Evolutionary conservation across 768 basidiomycete species (phyloP).

Genomic region (Podaxis pistillaris): DNA sequence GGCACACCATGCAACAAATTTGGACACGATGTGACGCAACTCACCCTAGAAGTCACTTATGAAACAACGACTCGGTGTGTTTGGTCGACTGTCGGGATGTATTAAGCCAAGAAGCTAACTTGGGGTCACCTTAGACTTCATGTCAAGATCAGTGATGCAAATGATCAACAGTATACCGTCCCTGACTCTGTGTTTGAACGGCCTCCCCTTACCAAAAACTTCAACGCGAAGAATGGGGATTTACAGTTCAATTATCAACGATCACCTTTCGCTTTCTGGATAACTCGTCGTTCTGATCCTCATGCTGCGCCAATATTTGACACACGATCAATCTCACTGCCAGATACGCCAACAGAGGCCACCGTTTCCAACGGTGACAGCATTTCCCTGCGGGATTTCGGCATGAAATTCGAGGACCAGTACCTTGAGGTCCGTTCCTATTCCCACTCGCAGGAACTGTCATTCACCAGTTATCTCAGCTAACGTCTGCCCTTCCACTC

Average conservation of each 20-base stretch:
- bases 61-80: conserved; percentile 52
- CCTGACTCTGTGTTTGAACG: conserved; percentile 57
- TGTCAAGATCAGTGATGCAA: conserved; percentile 65
- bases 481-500: conserved; percentile 64
- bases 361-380: conserved; percentile 48
- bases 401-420: conserved; percentile 76
- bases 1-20: conserved; percentile 65
- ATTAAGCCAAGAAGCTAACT: background rate
- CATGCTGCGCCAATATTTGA: conserved; percentile 62
- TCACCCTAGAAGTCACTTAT: conserved; percentile 68
- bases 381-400: conserved; percentile 61
- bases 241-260: conserved; percentile 66
- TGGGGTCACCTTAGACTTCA: conserved; percentile 45
- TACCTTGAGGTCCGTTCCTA: conserved; percentile 58
- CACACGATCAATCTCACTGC: conserved; percentile 62
- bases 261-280: conserved; percentile 77
- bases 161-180: conserved; percentile 62
- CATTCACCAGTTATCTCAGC: conserved; percentile 26
- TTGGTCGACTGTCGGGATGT: background rate
- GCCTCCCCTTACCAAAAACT: conserved; percentile 35
- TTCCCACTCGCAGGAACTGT: conserved; percentile 19
- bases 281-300: conserved; percentile 64
- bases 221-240: conserved; percentile 44
- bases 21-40: conserved; percentile 53
- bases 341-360: conserved; percentile 56